These are phyloP conservation scores for Mortierella sp. DNA, from an alignment of 371 early-diverging fungal genomes.

Conservation along the genomic window DNA sequence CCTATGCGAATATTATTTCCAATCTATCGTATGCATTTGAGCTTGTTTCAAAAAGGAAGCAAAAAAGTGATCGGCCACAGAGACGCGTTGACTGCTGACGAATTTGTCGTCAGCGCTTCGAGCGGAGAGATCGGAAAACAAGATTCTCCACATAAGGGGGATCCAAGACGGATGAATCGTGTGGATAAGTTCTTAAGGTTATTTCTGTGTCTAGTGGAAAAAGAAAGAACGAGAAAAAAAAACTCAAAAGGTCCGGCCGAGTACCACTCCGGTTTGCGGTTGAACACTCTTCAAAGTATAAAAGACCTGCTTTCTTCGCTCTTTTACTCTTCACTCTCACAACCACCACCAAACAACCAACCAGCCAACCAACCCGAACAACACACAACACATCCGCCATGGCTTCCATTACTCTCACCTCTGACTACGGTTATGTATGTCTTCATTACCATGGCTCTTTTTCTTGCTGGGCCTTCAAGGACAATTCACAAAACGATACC, in stretches of 20 bases:
- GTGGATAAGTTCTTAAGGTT: too few species aligned
- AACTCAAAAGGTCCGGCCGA: neutral
- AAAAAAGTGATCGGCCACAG: conserved; percentile 19
- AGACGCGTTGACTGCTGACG: conserved; percentile 29
- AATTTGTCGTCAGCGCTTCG: conserved; percentile 15
- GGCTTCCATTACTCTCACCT: conserved; percentile 63
- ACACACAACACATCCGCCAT: conserved; percentile 33
- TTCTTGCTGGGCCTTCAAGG: neutral
- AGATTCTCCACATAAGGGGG: neutral
- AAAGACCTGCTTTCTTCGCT: neutral
- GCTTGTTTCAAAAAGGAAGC: neutral
- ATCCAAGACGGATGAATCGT: too few species aligned
- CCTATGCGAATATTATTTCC: too few species aligned
- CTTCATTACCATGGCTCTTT: neutral
- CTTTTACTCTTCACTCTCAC: neutral
- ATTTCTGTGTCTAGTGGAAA: neutral
- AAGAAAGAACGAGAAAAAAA: neutral
- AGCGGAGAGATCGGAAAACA: conserved; percentile 4
- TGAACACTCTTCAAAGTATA: neutral
- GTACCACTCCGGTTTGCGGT: neutral
- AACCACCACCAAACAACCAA: neutral
- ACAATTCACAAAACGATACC: too few species aligned
- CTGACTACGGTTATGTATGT: conserved; percentile 74
- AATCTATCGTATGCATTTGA: too few species aligned
- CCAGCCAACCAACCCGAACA: neutral